Evolutionary conservation across 2,329 filamentous ascomycete genomes (phyloP).

Genomic region (Amesomyces nigricolor): DNA sequence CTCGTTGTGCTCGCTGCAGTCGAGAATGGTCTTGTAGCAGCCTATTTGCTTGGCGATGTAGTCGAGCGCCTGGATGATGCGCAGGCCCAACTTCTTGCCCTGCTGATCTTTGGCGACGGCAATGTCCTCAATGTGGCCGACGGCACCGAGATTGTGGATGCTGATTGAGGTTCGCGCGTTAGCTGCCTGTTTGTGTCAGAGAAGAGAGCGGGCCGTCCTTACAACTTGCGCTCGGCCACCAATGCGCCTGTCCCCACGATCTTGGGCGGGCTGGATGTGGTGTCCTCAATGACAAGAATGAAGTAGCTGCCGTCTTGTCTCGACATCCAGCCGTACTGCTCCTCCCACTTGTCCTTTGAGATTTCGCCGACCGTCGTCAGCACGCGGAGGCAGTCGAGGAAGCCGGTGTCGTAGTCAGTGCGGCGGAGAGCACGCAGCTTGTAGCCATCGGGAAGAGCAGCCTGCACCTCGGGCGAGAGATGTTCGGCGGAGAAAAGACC

Average conservation of each 20-base stretch:
- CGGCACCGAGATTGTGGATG: constrained; percentile 73
- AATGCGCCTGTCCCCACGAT: constrained; percentile 89
- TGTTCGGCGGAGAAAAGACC: constrained; percentile 73
- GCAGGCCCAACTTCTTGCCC: constrained; percentile 90
- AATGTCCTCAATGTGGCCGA: constrained; percentile 97
- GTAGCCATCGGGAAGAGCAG: constrained; percentile 74
- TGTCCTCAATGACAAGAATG: constrained; percentile 78
- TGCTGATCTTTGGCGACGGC: constrained; percentile 92
- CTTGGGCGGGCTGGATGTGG: constrained; percentile 44
- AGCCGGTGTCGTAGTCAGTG: constrained; percentile 73
- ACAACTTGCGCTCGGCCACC: constrained; percentile 93
- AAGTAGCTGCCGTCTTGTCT: constrained; percentile 73
- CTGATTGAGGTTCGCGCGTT: constrained; percentile 35
- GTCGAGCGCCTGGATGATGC: constrained; percentile 91
- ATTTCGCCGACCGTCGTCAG: constrained; percentile 92
- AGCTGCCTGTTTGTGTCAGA: background rate
- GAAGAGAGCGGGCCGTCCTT: constrained; percentile 33
- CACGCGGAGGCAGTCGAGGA: constrained; percentile 85
- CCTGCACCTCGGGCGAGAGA: constrained; percentile 68
- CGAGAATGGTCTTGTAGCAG: constrained; percentile 95
- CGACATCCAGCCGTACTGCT: constrained; percentile 78
- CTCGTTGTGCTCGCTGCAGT: constrained; percentile 93
- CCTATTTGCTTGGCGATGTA: constrained; percentile 80
- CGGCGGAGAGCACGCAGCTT: constrained; percentile 72
- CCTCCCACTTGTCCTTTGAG: constrained; percentile 64